Conservation (phyloP, 768 basidiomycete genomes). For the Mrakia gelida region DNA sequence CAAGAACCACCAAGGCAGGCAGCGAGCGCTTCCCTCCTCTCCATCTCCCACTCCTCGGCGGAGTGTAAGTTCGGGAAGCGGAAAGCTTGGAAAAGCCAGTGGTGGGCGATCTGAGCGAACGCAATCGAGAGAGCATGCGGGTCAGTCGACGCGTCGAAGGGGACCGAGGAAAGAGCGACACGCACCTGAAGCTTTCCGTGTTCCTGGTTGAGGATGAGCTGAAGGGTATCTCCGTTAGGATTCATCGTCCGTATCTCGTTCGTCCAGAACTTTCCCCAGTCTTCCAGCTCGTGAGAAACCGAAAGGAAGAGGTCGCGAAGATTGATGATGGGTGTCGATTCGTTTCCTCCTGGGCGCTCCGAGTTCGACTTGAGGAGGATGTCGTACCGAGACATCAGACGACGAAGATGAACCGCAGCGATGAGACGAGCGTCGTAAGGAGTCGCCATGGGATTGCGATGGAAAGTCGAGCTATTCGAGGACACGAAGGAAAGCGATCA, state of each 20-base stretch:
- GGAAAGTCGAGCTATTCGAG: background rate
- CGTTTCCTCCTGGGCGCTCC: background rate
- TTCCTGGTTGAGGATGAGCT: background rate
- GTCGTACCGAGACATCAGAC: constrained; percentile 11
- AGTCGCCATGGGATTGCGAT: constrained; percentile 1
- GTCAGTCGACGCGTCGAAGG: background rate
- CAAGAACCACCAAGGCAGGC: constrained; percentile 9
- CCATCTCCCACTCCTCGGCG: constrained; percentile 20
- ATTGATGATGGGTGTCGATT: constrained; percentile 10
- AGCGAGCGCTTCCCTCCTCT: constrained; percentile 19
- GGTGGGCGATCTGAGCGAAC: constrained; percentile 23
- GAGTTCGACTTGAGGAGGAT: constrained; percentile 19
- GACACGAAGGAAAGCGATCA: too few species aligned
- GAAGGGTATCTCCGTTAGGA: background rate
- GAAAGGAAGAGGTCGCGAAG: background rate
- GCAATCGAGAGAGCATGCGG: background rate
- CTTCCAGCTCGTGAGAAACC: constrained; percentile 9
- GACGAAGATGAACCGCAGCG: constrained; percentile 4
- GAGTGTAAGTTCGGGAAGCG: constrained; percentile 11
- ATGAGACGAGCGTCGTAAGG: constrained; percentile 15
- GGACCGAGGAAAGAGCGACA: background rate
- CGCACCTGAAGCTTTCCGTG: constrained; percentile 6
- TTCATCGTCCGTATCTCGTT: constrained; percentile 1
- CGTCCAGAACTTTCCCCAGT: constrained; percentile 8
- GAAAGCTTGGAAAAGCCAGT: constrained; percentile 27